These are phyloP conservation scores for Populus alba DNA, from an alignment of 345 rosid genomes.

Conservation along the genomic window DNA sequence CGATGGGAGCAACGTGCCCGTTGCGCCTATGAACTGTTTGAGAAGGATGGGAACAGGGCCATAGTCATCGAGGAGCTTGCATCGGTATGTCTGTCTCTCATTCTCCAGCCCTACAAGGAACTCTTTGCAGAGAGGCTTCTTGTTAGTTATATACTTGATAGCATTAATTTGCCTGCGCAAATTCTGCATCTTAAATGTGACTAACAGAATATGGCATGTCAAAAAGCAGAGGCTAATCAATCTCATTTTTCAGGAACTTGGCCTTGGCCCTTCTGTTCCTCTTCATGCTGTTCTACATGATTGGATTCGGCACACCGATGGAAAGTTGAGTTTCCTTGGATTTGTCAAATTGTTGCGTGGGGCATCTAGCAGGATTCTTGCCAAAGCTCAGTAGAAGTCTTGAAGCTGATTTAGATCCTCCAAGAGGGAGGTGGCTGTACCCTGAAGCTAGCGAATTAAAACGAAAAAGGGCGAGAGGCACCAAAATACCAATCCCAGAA, in stretches of 20 bases:
- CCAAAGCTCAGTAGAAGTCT: conserved; percentile 19
- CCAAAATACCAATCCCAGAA: background rate
- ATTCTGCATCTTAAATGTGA: background rate
- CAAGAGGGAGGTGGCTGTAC: background rate
- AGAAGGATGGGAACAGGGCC: conserved; percentile 91
- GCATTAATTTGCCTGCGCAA: background rate
- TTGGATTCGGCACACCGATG: conserved; percentile 35
- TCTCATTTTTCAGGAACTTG: conserved; percentile 68
- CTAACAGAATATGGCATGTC: background rate
- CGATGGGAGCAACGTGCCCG: conserved; percentile 93
- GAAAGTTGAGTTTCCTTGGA: conserved; percentile 51
- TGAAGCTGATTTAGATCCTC: background rate
- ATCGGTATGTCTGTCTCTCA: conserved; percentile 48
- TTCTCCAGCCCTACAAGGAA: background rate
- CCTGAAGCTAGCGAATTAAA: background rate
- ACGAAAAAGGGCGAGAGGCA: background rate
- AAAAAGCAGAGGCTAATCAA: background rate
- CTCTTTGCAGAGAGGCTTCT: background rate
- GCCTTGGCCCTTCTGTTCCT: conserved; percentile 66
- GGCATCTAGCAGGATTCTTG: conserved; percentile 54
- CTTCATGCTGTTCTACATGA: conserved; percentile 37
- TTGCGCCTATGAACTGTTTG: conserved; percentile 88
- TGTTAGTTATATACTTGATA: background rate
- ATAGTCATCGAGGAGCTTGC: conserved; percentile 93
- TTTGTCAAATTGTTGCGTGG: conserved; percentile 89